Evolutionary conservation across 2,329 filamentous ascomycete species (phyloP).

Genomic region (Diaporthe vaccinii): DNA sequence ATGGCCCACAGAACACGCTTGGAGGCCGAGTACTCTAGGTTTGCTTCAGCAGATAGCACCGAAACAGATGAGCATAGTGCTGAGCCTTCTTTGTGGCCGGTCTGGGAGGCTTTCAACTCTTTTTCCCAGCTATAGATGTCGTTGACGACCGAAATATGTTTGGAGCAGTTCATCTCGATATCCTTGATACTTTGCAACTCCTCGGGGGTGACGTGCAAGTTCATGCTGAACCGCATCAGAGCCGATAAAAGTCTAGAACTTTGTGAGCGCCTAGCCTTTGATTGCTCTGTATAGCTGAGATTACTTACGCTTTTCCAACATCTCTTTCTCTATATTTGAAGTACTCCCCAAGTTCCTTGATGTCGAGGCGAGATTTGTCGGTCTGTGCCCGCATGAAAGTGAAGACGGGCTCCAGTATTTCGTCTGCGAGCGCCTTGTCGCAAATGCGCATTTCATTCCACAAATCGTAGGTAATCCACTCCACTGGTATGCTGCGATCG

Average conservation of each 20-base stretch:
- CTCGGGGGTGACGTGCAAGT: constrained; percentile 45
- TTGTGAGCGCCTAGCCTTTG: not conserved
- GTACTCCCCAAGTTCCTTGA: constrained; percentile 50
- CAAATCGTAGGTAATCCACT: constrained; percentile 56
- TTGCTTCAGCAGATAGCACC: constrained; percentile 47
- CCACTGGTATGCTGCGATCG: constrained; percentile 50
- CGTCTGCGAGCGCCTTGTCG: constrained; percentile 53
- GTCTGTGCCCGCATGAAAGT: constrained; percentile 58
- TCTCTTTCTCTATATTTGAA: constrained; percentile 55
- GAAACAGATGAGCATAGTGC: constrained; percentile 50
- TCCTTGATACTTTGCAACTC: constrained; percentile 46
- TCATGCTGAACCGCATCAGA: constrained; percentile 55
- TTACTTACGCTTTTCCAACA: constrained; percentile 55
- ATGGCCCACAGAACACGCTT: constrained; percentile 41
- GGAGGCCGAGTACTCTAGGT: constrained; percentile 40
- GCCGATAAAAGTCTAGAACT: constrained; percentile 48
- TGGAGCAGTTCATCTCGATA: constrained; percentile 52
- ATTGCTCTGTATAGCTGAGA: rapidly evolving
- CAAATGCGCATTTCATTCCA: constrained; percentile 55
- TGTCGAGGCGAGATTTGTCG: constrained; percentile 47
- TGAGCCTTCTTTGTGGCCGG: constrained; percentile 44
- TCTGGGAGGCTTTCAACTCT: constrained; percentile 46
- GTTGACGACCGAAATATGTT: constrained; percentile 57
- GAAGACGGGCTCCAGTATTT: constrained; percentile 54
- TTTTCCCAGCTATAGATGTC: constrained; percentile 59